Percentiles rank a stretch among this genome's conserved stretches.
Conservation (phyloP, 2,329 filamentous ascomycete species). For the Beauveria varroae region DNA sequence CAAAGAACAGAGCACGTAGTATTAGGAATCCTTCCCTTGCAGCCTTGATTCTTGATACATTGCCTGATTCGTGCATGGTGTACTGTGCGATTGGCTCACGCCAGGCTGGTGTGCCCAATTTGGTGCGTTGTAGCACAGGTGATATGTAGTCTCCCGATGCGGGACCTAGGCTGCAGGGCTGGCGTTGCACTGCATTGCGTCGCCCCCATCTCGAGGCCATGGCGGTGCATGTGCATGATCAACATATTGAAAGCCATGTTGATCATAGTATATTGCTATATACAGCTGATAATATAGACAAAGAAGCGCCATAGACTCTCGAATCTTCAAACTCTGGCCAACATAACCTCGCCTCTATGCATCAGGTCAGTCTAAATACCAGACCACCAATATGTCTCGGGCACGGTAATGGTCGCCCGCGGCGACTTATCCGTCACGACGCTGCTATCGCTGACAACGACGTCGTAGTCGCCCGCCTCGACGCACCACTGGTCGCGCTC, state of each 20-base stretch:
- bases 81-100: not conserved
- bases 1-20: too few relatives aligned
- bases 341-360: not conserved
- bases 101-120: not conserved
- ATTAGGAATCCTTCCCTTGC: too few relatives aligned
- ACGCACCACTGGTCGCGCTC: constrained; percentile 56
- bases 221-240: not conserved
- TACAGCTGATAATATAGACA: not conserved
- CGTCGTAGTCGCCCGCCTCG: constrained; percentile 57
- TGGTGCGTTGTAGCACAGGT: too few relatives aligned
- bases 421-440: constrained; percentile 40
- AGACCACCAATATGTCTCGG: constrained; percentile 59
- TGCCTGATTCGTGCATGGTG: not conserved
- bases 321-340: not conserved
- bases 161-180: not conserved
- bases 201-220: not conserved
- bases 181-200: not conserved
- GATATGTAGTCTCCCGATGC: not conserved
- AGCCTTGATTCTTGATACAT: not conserved
- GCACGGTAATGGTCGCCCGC: constrained; percentile 46
- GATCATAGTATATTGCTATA: not conserved
- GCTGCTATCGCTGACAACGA: constrained; percentile 54
- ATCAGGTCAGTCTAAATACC: constrained; percentile 38
- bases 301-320: not conserved
- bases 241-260: not conserved